Base-by-base conservation (phyloP, 2,329 filamentous ascomycete species). In the Fusarium sp. region DNA sequence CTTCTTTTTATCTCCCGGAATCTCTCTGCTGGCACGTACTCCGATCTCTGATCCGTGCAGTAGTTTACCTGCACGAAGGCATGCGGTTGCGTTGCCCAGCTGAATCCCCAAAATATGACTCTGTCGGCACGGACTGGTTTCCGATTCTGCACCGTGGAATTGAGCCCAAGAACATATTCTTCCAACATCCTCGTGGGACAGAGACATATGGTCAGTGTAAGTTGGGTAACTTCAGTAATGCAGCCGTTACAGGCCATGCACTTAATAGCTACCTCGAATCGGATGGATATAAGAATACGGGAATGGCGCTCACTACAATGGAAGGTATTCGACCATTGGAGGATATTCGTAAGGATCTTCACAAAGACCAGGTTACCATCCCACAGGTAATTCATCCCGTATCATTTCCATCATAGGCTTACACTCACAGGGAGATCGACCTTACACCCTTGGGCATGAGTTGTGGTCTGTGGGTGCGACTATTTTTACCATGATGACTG, bases 1-100 rank as follows among this genome's bases (percentile, higher is more conserved):
- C 61, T 6, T 36, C 51, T 5, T 70, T 68, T 11, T 82, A 81
- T 60, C 68, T 84, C 11, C 83, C 83, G 0, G 84, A 86, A 64
- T 76, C 77, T 3, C 73, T 86, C 11, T 83, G 83, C 61, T 87
- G 84, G 84, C 83, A 86, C 65, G 83, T 86, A 8, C 74, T 82
- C 11, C 69, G 75, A 10, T 80, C 79, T 7, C 70, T 85, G 42
- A 71, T 81, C 12, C 75, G 76, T n/a, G 83, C 82, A 3, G 75
- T 86, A 35, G 71, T 79, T 28, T 85, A 81, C 76, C 72, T 86
- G 19, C 84, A 87, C 67, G 78, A 83, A 40, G 84, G 84, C 13
- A 71, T 74, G 48, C 70, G 71, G 5, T 63, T 74, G 11, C 60
- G 66, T 26, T 56, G 70, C 34, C 43, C 49, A 34, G 28, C 55